Percentiles rank a stretch among this genome's conserved stretches.
phyloP scores from a whole-genome alignment of 139 green algal species.

The Dunaliella sp. region DNA sequence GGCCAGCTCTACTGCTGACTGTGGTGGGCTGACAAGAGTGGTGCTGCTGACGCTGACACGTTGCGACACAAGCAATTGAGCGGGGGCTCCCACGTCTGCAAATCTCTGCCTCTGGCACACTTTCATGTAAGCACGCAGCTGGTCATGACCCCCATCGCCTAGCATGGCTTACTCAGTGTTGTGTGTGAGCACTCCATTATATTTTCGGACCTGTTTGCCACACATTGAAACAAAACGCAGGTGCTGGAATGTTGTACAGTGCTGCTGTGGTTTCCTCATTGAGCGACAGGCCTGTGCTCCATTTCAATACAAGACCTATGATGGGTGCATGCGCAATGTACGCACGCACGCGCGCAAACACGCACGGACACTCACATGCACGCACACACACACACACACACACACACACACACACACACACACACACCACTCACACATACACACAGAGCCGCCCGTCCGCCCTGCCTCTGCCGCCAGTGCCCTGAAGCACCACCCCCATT shows the following conservation, averaged over 20 bases:
- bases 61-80: too few species aligned
- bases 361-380: background rate
- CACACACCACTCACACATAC: background rate
- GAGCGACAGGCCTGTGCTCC: background rate
- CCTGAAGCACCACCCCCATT: background rate
- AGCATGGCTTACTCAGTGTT: background rate
- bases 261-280: background rate
- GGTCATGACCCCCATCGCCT: background rate
- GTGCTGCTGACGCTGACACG: background rate
- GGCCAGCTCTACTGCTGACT: background rate
- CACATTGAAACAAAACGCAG: background rate
- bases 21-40: background rate
- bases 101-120: background rate
- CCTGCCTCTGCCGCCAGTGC: background rate
- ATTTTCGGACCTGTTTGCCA: background rate
- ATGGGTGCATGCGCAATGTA: too few species aligned
- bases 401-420: background rate
- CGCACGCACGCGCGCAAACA: background rate
- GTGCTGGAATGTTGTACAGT: background rate
- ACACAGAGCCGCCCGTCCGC: background rate
- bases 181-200: background rate
- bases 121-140: background rate
- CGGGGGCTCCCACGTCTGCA: too few species aligned
- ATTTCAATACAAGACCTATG: background rate
- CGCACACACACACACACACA: background rate